Evolutionary conservation across 768 basidiomycete genomes (phyloP).

Genomic region (Pleurotus ostreatus): DNA sequence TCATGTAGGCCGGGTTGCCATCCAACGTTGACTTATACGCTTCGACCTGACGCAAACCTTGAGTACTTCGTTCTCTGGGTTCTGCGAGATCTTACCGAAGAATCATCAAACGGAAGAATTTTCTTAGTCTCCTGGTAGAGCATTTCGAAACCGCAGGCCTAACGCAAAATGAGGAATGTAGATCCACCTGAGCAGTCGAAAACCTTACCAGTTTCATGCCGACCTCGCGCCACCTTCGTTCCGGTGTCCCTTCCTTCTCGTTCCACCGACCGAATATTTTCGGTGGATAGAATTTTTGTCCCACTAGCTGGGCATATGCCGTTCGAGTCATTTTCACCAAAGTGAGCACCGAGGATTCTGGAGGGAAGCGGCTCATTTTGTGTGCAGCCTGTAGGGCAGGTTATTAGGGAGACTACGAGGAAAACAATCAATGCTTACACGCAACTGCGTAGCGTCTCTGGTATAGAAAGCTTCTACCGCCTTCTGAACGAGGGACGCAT

Average conservation of each 20-base stretch:
- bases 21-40: constrained; percentile 66
- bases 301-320: constrained; percentile 88
- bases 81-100: constrained; percentile 40
- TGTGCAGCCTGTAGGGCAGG: constrained; percentile 60
- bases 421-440: constrained; percentile 47
- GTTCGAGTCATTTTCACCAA: constrained; percentile 80
- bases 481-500: constrained; percentile 75
- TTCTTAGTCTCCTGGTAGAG: constrained; percentile 80
- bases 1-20: constrained; percentile 61
- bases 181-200: not conserved
- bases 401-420: not conserved
- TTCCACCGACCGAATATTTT: constrained; percentile 79
- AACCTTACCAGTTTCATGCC: constrained; percentile 87
- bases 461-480: constrained; percentile 94
- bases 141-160: constrained; percentile 98
- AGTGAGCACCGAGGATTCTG: constrained; percentile 55
- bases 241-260: constrained; percentile 57
- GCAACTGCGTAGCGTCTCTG: constrained; percentile 84
- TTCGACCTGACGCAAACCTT: constrained; percentile 38
- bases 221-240: constrained; percentile 77
- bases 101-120: constrained; percentile 30
- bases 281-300: constrained; percentile 91
- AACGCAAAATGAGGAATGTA: not conserved
- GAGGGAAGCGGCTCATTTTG: constrained; percentile 87
- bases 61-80: constrained; percentile 1